These are phyloP conservation scores for Glonium stellatum DNA, from an alignment of 495 filamentous ascomycete genomes.

Conservation along the genomic window DNA sequence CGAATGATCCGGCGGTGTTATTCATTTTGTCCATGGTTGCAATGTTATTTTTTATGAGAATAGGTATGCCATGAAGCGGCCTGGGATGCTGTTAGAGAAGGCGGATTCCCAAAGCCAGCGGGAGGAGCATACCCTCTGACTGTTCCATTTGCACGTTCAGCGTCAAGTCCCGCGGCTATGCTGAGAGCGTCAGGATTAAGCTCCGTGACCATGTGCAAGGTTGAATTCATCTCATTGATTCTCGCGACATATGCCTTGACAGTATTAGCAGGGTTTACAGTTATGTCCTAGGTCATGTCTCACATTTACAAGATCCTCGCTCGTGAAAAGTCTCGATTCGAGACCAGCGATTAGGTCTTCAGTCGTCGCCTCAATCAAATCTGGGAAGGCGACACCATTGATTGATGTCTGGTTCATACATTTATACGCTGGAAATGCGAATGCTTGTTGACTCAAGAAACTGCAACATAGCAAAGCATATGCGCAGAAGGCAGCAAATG, in stretches of 20 bases:
- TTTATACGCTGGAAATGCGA: not conserved
- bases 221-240: conserved; percentile 48
- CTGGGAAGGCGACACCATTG: conserved; percentile 31
- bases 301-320: conserved; percentile 49
- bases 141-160: conserved; percentile 43
- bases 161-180: conserved; percentile 48
- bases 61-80: conserved; percentile 59
- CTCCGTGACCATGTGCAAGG: conserved; percentile 47
- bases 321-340: conserved; percentile 45
- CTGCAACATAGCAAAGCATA: not conserved
- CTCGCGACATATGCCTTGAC: conserved; percentile 46
- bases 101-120: not conserved
- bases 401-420: not conserved
- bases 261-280: conserved; percentile 6
- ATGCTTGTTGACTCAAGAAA: not conserved
- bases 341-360: conserved; percentile 48
- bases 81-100: conserved; percentile 20
- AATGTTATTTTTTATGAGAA: conserved; percentile 67
- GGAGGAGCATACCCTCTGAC: conserved; percentile 35
- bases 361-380: conserved; percentile 44
- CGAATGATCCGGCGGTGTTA: conserved; percentile 57
- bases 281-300: not conserved
- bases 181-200: conserved; percentile 50
- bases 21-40: conserved; percentile 63
- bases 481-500: not conserved